Base-by-base conservation (phyloP, 2,329 filamentous ascomycete genomes). In the Dactylellina leptospora region DNA sequence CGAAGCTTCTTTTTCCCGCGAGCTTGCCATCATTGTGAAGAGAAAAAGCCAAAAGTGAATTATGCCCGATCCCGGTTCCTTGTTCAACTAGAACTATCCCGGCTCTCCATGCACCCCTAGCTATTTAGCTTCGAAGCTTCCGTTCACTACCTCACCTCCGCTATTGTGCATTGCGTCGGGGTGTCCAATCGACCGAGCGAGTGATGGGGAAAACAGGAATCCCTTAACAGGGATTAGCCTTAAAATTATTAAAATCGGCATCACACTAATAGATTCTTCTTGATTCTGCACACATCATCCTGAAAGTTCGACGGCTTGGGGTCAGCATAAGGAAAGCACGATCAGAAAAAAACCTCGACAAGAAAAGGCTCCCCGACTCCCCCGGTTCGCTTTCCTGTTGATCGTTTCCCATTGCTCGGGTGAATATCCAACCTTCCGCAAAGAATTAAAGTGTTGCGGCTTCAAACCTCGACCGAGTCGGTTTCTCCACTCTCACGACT, bases 81-180 rank as follows among this genome's bases (percentile, higher is more conserved):
- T 71, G 66, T 71, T 51, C 64, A 44, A 71, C 64, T 58, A 62
- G 56, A 62, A 63, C 56, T 44, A 62, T 62, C 66, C 66, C 58
- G 66, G 66, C 58, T 58, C 25, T 50, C 58, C 51, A 71, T 63
- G 58, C 66, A 71, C 51, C 66, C 66, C 58, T 71, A 62, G 58
- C 66, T 71, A 28, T 48, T 56, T 62, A 71, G 66, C 66, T 71
- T 62, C 33, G 58, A 71, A 71, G 66, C 66, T 71, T 71, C 51
- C 58, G 58, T 48, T 59, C 56, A 30, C 47, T 59, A 58, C 64
- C 50, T 71, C 55, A 54, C 56, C 66, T 56, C 56, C 53, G 58
- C 66, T 36, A 54, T 38, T 68, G 38, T 51, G 58, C 66, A 62
- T 56, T 71, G 58, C 51, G 27, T 58, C 66, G 66, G 64, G 59